Base-by-base conservation (phyloP, 768 basidiomycete species). In the Asterophora lycoperdoides region DNA sequence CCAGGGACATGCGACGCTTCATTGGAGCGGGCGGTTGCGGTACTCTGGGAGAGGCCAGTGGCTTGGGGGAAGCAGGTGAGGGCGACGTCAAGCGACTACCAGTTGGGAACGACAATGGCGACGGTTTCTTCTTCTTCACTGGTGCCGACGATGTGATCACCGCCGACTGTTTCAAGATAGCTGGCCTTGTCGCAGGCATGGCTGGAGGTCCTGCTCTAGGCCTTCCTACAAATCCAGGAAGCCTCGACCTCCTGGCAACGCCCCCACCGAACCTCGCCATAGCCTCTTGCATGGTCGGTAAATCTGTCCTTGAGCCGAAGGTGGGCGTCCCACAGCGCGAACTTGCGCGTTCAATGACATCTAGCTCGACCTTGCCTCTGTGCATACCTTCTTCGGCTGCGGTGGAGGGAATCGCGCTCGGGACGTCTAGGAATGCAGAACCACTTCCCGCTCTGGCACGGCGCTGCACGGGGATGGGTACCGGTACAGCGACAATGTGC, bases 401-500 rank as follows among this genome's bases (percentile, higher is more conserved):
- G 18, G 33, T 43, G n/a, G 44, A 15, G 30, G 5, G 18, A 5
- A 46, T 7, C 5, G 13, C 13, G 2, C 20, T 44, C 4, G 47
- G 39, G 8, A 59, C 58, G 28, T 64, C 58, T 44, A 62, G 53
- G 50, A 61, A 60, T 14, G 61, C 50, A 17, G 63, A 59, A 20
- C 57, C 54, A 29, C 55, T 56, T 5, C 57, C 58, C 10, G 60
- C 59, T 10, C 60, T 37, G 51, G 57, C 59, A 8, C 59, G 50
- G 35, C 52, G 44, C 5, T 59, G 59, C 10, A 59, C 51, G 1
- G 83, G 81, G 11, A 87, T 72, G 2, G 72, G 54, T 1, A 74
- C 70, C 5, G 86, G 86, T 14, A 81, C 74, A 23, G 86, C 87
- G 33, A 83, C 72, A 49, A 89, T 78, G 58, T 88, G 77, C 3